These are phyloP conservation scores for Vigna nakashimae DNA, from an alignment of 306 rosid genomes.

Conservation along the genomic window DNA sequence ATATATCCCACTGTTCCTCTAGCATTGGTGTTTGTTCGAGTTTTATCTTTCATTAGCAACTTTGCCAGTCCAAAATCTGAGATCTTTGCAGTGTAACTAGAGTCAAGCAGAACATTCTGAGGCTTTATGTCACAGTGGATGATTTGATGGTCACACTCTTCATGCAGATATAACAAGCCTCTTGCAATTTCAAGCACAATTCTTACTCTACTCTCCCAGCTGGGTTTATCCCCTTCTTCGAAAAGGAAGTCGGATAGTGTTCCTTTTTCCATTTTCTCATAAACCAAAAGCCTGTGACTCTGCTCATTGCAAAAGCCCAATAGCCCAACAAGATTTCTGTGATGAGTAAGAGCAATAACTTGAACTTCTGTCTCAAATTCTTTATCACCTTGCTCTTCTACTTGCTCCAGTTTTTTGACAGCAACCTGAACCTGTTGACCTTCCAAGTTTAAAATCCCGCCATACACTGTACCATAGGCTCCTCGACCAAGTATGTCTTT, in stretches of 20 bases:
- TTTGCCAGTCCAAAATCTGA: constrained; percentile 52
- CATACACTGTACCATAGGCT: constrained; percentile 38
- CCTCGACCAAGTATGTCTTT: constrained; percentile 45
- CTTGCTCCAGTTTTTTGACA: constrained; percentile 42
- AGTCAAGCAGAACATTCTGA: constrained; percentile 52
- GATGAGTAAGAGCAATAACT: constrained; percentile 49
- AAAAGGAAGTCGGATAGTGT: constrained; percentile 42
- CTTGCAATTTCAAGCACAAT: constrained; percentile 45
- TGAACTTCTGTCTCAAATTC: constrained; percentile 53
- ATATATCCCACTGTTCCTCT: constrained; percentile 57
- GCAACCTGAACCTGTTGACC: constrained; percentile 49
- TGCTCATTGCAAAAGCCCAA: constrained; percentile 48
- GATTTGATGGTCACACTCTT: constrained; percentile 50
- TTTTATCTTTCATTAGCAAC: constrained; percentile 37
- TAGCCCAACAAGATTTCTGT: constrained; percentile 46
- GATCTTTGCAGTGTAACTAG: constrained; percentile 41
- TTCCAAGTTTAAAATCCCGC: constrained; percentile 46
- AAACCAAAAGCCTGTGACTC: constrained; percentile 47
- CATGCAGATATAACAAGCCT: constrained; percentile 48
- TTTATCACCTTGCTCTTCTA: constrained; percentile 42
- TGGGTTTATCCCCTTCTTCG: constrained; percentile 34
- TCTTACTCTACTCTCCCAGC: constrained; percentile 44
- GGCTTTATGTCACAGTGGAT: constrained; percentile 56
- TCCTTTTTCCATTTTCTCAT: constrained; percentile 49
- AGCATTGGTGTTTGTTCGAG: constrained; percentile 42